phyloP scores from a whole-genome alignment of 106 monocot genomes.

The Platanthera zijinensis region DNA sequence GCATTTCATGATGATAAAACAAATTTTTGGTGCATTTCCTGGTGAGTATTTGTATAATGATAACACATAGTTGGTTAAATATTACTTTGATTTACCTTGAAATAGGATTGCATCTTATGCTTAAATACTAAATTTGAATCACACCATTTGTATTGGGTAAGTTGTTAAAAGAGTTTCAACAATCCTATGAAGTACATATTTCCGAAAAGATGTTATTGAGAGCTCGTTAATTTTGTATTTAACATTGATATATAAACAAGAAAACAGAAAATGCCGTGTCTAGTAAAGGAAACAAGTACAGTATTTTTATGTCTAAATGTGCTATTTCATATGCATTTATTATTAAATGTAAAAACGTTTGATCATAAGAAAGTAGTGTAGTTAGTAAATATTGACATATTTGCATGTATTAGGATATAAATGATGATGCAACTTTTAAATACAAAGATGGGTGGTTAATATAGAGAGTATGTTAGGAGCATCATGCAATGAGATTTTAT shows the following conservation, averaged over 20 bases:
- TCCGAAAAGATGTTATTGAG: background rate
- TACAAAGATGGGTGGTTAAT: background rate
- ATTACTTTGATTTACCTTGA: background rate
- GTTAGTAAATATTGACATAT: background rate
- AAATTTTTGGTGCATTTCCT: background rate
- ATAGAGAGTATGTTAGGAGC: background rate
- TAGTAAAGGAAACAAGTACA: background rate
- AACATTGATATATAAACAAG: background rate
- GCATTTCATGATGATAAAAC: background rate
- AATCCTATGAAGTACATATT: background rate
- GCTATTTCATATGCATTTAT: background rate
- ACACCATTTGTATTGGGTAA: background rate
- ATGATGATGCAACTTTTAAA: background rate
- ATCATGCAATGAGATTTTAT: background rate
- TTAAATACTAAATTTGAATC: background rate
- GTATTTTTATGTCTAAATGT: background rate
- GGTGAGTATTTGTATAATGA: background rate
- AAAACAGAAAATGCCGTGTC: background rate
- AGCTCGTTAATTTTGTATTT: background rate
- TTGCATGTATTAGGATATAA: background rate
- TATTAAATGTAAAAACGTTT: background rate
- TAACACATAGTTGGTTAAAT: background rate
- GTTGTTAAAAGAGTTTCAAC: background rate
- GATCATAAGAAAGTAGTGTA: background rate
- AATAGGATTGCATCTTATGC: background rate